These are phyloP conservation scores for Blastobotrys serpentis DNA, from an alignment of 1,139 yeast genomes.

Conservation along the genomic window DNA sequence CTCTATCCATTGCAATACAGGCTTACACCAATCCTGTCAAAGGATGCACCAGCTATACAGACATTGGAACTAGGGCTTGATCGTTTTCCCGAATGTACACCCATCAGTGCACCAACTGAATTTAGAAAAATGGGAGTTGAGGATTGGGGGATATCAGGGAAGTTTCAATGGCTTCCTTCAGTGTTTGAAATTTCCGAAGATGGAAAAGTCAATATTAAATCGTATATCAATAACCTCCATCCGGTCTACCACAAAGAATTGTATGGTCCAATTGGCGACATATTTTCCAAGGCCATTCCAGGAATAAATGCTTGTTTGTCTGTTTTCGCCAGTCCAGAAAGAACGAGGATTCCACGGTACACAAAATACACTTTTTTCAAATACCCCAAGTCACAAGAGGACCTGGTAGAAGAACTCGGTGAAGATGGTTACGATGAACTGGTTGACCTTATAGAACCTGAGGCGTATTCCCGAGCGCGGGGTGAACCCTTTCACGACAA, in stretches of 20 bases:
- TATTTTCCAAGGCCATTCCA: slow-evolving; percentile 39
- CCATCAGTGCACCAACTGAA: background rate
- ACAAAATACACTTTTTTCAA: background rate
- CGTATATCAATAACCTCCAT: slow-evolving; percentile 47
- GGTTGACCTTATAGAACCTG: background rate
- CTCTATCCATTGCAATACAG: slow-evolving; percentile 44
- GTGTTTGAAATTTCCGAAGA: slow-evolving; percentile 22
- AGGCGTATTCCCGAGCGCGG: background rate
- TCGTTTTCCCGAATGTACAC: background rate
- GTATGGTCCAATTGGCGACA: slow-evolving; percentile 37
- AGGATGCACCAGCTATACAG: background rate
- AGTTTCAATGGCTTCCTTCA: slow-evolving; percentile 32
- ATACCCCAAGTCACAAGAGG: background rate
- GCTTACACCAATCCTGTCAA: slow-evolving; percentile 34
- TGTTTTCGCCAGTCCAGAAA: background rate
- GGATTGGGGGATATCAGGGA: background rate
- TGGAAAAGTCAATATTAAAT: slow-evolving; percentile 27
- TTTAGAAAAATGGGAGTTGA: background rate
- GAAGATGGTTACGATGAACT: background rate
- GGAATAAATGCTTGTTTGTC: slow-evolving; percentile 36
- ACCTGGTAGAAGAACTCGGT: background rate
- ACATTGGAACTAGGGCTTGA: background rate
- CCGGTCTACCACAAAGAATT: slow-evolving; percentile 35
- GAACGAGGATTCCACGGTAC: background rate
- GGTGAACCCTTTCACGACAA: background rate